Evolutionary conservation across 257 asterid genomes (phyloP), one percentile per base, ranked within the genome.

Genomic region (Solanum chmielewskii): DNA sequence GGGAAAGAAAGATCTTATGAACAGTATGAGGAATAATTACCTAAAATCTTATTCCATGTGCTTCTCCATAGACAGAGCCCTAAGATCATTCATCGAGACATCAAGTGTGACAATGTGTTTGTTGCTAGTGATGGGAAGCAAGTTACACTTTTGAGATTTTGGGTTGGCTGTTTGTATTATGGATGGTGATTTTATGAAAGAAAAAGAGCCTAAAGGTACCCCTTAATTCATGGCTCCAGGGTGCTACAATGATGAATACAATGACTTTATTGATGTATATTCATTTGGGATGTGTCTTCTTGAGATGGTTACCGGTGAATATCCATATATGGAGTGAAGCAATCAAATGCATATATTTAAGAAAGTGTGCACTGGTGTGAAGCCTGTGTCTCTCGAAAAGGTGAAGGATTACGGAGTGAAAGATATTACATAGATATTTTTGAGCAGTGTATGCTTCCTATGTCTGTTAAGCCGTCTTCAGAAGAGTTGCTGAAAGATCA

Each of bases 141-240:
- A 41, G 56, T 90, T 29, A 91, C 86, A 12, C 83, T 90, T 2
- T 2, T 92, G 93, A 10, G 90, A 91, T 84, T 89, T 91, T 2
- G 90, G 92, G 2, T 25, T 91, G 56, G 88, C 88, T 2, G 47
- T 56, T 3, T 16, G 49, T 7, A 56, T 87, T 82, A 88, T 52
- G 27, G 20, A 87, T 31, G 33, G 21, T 84, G 52, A 35, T 35
- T 35, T 25, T 31, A 31, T 44, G 45, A 20, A 83, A 45, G 9
- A 71, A 44, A 15, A 75, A 37, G 9, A 71, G 15, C 4, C 39
- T 71, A 71, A 71, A 23, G 93, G 39, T 35, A 35, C 39, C 39
- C 92, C 91, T 1, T 7, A 35, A 35, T 35, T 35, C 39, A 35
- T 35, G 39, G 39, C 39, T 35, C 39, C 39, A 35, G 39, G 7